phyloP scores from a whole-genome alignment of 2,329 filamentous ascomycete species.

The Trichoderma polysporum region DNA sequence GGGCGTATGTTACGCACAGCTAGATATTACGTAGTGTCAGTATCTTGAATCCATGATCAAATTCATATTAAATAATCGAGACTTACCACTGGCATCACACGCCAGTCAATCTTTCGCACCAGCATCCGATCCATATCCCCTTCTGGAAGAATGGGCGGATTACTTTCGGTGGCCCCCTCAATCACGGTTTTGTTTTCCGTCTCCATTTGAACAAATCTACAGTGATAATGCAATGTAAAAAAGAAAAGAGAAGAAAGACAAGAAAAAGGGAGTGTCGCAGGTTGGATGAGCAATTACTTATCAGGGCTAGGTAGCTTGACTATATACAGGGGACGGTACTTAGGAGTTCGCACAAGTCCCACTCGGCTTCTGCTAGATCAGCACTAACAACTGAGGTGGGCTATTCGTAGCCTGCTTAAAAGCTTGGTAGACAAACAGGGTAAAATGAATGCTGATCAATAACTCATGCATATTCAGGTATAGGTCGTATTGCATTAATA shows the following conservation, averaged over 20 bases:
- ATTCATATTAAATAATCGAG: not conserved
- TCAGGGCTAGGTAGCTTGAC: not conserved
- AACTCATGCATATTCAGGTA: not conserved
- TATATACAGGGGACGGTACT: not conserved
- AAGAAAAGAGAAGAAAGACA: not conserved
- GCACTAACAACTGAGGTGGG: not conserved
- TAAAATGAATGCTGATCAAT: not conserved
- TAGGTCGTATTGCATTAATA: not conserved
- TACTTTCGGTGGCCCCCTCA: not conserved
- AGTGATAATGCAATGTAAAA: not conserved
- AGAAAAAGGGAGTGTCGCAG: not conserved
- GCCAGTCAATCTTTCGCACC: not conserved
- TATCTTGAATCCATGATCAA: not conserved
- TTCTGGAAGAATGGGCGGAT: not conserved
- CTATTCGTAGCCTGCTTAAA: not conserved
- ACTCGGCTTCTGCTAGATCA: not conserved
- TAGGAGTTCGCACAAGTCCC: not conserved
- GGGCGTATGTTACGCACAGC: not conserved
- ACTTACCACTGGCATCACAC: not conserved
- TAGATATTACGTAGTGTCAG: not conserved
- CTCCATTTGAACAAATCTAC: not conserved
- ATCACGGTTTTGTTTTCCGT: not conserved
- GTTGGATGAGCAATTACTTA: not conserved
- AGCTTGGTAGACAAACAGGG: not conserved
- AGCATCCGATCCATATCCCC: not conserved